A percentile compares a stretch with the other conserved stretches of the same genome.
Evolutionary conservation across 1,284 basidiomycete genomes (phyloP).

Genomic region (Ganoderma boninense): DNA sequence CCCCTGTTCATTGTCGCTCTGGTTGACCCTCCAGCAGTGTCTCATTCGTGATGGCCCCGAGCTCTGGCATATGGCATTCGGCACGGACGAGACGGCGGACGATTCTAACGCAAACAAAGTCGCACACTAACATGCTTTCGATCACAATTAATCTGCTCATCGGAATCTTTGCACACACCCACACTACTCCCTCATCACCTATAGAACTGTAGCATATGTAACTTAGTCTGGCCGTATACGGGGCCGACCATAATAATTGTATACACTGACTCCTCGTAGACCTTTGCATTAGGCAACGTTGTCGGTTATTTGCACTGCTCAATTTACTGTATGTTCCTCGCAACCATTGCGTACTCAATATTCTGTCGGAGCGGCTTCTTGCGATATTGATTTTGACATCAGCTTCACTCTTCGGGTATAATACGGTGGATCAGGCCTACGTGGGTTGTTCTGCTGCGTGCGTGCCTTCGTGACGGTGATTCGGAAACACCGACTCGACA

Average conservation of each 20-base stretch:
- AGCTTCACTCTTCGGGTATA: not conserved
- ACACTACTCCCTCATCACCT: not conserved
- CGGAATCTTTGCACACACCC: not conserved
- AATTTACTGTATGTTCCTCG: not conserved
- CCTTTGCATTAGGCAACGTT: not conserved
- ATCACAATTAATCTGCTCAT: not conserved
- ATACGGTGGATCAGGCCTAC: not conserved
- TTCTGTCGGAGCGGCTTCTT: not conserved
- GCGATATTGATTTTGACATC: not conserved
- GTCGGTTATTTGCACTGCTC: not conserved
- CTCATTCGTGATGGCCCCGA: constrained; percentile 69
- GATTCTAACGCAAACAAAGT: not conserved
- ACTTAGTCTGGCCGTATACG: not conserved
- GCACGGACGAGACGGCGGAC: constrained; percentile 23
- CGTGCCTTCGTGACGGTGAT: not conserved
- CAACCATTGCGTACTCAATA: not conserved
- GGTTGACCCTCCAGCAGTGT: constrained; percentile 48
- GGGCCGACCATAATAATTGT: not conserved
- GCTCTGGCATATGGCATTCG: constrained; percentile 62
- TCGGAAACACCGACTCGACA: not conserved
- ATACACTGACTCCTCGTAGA: not conserved
- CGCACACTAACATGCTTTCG: not conserved
- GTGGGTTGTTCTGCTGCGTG: not conserved
- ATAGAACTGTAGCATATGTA: constrained; percentile 5
- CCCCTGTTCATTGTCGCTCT: not conserved